Percentiles rank a stretch among this genome's conserved stretches.
These are phyloP conservation scores for Straminergon stramineum DNA, from an alignment of 225 moss, liverwort and hornwort genomes.

Conservation along the genomic window DNA sequence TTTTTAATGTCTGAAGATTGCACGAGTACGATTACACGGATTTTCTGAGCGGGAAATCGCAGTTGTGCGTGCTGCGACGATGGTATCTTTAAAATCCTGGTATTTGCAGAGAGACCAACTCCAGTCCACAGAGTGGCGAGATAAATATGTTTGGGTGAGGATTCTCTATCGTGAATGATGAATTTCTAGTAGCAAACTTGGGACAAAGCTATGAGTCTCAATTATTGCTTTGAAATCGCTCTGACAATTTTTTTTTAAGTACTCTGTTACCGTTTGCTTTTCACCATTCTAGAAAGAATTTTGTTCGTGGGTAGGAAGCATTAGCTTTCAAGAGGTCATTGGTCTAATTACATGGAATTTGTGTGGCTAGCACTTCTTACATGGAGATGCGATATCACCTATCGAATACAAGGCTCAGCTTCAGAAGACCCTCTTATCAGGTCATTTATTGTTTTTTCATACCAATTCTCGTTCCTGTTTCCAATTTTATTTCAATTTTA, in stretches of 20 bases:
- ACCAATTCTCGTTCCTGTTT: neutral
- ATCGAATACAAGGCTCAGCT: conserved; percentile 61
- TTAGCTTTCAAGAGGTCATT: neutral
- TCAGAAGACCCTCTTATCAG: conserved; percentile 54
- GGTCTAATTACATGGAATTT: neutral
- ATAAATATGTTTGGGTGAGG: conserved; percentile 47
- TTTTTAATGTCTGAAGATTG: conserved; percentile 24
- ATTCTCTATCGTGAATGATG: neutral
- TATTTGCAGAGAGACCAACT: conserved; percentile 67
- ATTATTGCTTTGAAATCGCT: neutral
- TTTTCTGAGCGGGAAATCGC: conserved; percentile 73
- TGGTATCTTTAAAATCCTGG: conserved; percentile 47
- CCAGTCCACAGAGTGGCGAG: conserved; percentile 52
- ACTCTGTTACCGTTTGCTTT: neutral
- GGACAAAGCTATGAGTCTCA: neutral
- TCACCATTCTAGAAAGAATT: neutral
- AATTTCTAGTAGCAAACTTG: neutral
- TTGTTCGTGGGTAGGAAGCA: neutral
- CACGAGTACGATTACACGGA: conserved; percentile 54
- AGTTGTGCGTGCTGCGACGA: conserved; percentile 33
- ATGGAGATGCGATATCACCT: conserved; percentile 29
- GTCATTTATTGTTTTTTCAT: neutral
- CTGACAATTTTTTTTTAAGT: neutral
- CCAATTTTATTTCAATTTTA: neutral
- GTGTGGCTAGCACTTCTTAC: conserved; percentile 52